phyloP scores from a whole-genome alignment of 345 rosid species.

The Brassica incana region DNA sequence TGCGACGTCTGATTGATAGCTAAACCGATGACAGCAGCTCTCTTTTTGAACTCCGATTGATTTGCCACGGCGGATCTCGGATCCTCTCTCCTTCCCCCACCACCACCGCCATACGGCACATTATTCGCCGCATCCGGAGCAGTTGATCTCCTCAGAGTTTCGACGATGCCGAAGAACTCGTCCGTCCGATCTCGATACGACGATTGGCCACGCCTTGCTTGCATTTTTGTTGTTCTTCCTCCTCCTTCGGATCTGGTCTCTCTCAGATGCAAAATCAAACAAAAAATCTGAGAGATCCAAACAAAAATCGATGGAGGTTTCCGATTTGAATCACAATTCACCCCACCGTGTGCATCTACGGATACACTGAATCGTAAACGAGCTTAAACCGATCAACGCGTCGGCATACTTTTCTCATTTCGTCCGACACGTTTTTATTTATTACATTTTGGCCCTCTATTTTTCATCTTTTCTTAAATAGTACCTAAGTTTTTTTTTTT shows the following conservation, averaged over 20 bases:
- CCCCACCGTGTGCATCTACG: conserved; percentile 8
- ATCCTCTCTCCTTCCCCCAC: conserved; percentile 41
- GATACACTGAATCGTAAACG: conserved; percentile 10
- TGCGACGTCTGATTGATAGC: conserved; percentile 82
- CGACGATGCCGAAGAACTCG: conserved; percentile 60
- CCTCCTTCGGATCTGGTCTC: conserved; percentile 35
- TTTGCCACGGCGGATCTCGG: conserved; percentile 51
- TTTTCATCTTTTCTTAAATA: background rate
- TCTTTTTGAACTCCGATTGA: conserved; percentile 65
- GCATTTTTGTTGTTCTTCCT: conserved; percentile 30
- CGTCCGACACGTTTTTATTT: conserved; percentile 8
- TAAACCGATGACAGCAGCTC: conserved; percentile 59
- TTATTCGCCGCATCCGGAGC: conserved; percentile 42
- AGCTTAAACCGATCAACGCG: conserved; percentile 35
- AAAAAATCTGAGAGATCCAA: background rate
- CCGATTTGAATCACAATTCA: conserved; percentile 8
- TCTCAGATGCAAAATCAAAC: conserved; percentile 14
- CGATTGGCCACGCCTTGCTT: conserved; percentile 49
- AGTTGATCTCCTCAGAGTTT: conserved; percentile 51
- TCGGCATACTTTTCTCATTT: conserved; percentile 18
- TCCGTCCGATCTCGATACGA: conserved; percentile 73
- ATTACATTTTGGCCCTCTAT: conserved; percentile 11
- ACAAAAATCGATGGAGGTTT: background rate
- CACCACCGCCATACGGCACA: conserved; percentile 29
- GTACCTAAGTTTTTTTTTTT: background rate